Evolutionary conservation across 139 green algal genomes (phyloP), one percentile per base, ranked within the genome.

Genomic region (Coelastrella sp.): DNA sequence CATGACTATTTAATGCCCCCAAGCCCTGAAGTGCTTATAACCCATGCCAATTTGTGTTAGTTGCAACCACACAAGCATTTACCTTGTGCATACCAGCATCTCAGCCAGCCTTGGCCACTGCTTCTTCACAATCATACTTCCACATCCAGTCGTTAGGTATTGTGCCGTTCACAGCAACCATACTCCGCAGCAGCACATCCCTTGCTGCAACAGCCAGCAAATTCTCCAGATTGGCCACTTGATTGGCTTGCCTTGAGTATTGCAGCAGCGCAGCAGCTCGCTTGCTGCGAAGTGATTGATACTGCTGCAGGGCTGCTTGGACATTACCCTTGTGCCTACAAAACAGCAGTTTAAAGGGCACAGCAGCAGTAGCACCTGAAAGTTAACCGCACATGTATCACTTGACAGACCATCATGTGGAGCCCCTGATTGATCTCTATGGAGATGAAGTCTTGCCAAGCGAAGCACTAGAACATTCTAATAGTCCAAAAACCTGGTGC

Each of bases 61-160:
- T 49, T 5, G 35, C 35, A 49, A 49, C 35, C 35, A 49, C 35
- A 49, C 35, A 49, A 72, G 63, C 12, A 72, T 14, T 17, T 72
- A 72, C 63, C 63, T 72, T 72, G 63, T 72, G 70, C 19, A 12
- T 78, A 12, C 74, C 60, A 81, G 9, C 74, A 81, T 25, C 25
- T 59, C 24, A 60, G 0, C n/a, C 4, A 56, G 12, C 82, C 22
- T 79, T 24, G 20, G 7, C n/a, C 63, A 86, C 87, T 17, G 17
- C 87, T 11, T 8, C 27, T 75, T 91, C 57, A 22, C 63, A 82
- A 79, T 91, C 81, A 27, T 91, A 91, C 6, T 25, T 11, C 88
- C 88, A 91, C n/a, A 91, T 59, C 81, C 81, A 88, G 8, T 87
- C 70, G 7, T 22, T 24, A 17, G 88, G 88, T 7, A 88, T 63